These are phyloP conservation scores for Cymbidium sinense DNA, from an alignment of 106 monocot genomes.

Conservation along the genomic window DNA sequence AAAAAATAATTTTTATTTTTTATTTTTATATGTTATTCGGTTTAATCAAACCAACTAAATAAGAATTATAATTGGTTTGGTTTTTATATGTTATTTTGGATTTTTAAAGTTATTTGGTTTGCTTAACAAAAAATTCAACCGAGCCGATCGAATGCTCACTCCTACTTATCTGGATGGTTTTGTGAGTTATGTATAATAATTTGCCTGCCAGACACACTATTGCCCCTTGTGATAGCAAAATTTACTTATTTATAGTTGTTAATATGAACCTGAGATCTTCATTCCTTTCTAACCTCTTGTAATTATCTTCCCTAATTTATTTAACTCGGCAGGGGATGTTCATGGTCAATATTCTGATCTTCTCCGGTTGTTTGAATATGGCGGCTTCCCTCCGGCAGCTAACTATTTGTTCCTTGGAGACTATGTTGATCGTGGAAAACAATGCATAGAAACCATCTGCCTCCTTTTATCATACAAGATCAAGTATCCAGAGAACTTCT, in stretches of 20 bases:
- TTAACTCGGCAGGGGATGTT: slow-evolving; percentile 27
- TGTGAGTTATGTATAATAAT: too few relatives aligned
- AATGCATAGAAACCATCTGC: slow-evolving; percentile 49
- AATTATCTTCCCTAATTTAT: neutral
- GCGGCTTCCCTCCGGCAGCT: slow-evolving; percentile 44
- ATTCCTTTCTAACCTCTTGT: neutral
- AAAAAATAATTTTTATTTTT: too few relatives aligned
- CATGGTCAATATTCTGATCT: slow-evolving; percentile 48
- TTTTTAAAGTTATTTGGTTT: too few relatives aligned
- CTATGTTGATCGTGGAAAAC: slow-evolving; percentile 45
- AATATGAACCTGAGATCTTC: neutral
- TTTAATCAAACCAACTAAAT: too few relatives aligned
- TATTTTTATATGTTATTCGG: too few relatives aligned
- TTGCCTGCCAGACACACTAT: neutral
- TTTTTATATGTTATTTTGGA: too few relatives aligned
- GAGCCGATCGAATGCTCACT: too few relatives aligned
- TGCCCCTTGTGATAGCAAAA: neutral
- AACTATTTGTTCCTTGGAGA: slow-evolving; percentile 49
- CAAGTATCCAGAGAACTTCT: too few relatives aligned
- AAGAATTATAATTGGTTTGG: too few relatives aligned
- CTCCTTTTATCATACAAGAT: too few relatives aligned
- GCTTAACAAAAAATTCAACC: too few relatives aligned
- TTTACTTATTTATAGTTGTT: neutral
- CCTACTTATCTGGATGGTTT: too few relatives aligned
- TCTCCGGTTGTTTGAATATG: slow-evolving; percentile 46